These are phyloP conservation scores for Solanum chmielewskii DNA, from an alignment of 257 asterid species.

Conservation along the genomic window DNA sequence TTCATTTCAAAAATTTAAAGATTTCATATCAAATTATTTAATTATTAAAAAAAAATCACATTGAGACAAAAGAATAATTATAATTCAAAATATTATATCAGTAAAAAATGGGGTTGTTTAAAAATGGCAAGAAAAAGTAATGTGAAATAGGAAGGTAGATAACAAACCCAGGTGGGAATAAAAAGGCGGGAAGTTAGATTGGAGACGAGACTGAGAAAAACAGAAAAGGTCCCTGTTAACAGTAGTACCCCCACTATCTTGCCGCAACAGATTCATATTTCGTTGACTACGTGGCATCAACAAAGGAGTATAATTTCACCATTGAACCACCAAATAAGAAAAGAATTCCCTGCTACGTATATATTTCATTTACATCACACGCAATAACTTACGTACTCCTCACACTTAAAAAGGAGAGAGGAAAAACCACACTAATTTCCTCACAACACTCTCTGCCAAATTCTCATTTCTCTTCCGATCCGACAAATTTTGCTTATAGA, in stretches of 20 bases:
- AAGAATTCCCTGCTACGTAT: neutral
- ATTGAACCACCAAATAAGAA: neutral
- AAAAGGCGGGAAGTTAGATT: conserved; percentile 14
- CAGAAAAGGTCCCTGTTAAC: neutral
- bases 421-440: neutral
- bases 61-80: too few relatives aligned
- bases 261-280: conserved; percentile 2
- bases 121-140: neutral
- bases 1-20: too few relatives aligned
- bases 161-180: neutral
- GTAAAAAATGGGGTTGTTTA: neutral
- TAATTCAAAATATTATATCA: too few relatives aligned
- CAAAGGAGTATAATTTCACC: neutral
- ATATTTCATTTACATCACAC: neutral
- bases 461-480: neutral
- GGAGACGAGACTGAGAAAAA: neutral
- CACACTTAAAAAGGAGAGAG: neutral
- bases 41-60: too few relatives aligned
- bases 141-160: neutral
- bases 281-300: conserved; percentile 11
- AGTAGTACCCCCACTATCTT: neutral
- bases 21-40: too few relatives aligned
- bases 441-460: neutral
- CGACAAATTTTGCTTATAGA: neutral
- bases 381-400: neutral